A percentile compares a stretch with the other conserved stretches of the same genome.
phyloP scores from a whole-genome alignment of 2,329 filamentous ascomycete genomes.

The Fusarium sp. region DNA sequence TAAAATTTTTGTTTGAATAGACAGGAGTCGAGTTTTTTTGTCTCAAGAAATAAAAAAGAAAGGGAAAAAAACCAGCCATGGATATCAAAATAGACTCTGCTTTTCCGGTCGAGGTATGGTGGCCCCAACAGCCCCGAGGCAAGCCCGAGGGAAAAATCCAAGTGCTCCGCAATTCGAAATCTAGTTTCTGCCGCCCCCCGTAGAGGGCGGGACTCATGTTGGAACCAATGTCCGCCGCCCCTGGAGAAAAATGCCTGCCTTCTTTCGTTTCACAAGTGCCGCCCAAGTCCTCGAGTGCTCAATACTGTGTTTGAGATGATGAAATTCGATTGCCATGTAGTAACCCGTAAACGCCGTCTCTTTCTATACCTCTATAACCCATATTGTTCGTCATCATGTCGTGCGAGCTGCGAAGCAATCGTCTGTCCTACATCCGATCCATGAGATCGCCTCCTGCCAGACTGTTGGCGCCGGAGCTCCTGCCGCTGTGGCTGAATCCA shows the following conservation, averaged over 20 bases:
- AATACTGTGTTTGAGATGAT: slow-evolving; percentile 33
- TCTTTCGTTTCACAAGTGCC: slow-evolving; percentile 41
- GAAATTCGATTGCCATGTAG: slow-evolving; percentile 43
- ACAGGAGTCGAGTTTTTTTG: slow-evolving; percentile 44
- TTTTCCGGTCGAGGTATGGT: slow-evolving; percentile 39
- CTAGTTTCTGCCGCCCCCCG: slow-evolving; percentile 42
- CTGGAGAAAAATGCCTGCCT: slow-evolving; percentile 33
- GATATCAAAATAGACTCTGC: slow-evolving; percentile 39
- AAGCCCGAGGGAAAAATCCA: slow-evolving; percentile 48
- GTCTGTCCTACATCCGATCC: slow-evolving; percentile 60
- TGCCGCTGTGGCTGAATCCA: slow-evolving; percentile 77
- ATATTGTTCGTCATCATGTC: slow-evolving; percentile 53
- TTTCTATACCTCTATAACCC: slow-evolving; percentile 55
- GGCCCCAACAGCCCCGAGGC: slow-evolving; percentile 44
- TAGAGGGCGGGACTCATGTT: slow-evolving; percentile 17
- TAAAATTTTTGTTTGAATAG: slow-evolving; percentile 26
- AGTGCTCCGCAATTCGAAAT: slow-evolving; percentile 46
- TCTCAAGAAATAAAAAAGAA: slow-evolving; percentile 18
- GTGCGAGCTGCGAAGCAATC: slow-evolving; percentile 45
- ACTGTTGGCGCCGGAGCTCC: slow-evolving; percentile 82
- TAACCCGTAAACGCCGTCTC: slow-evolving; percentile 53
- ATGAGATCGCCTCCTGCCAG: slow-evolving; percentile 78
- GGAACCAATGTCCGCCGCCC: slow-evolving; percentile 17
- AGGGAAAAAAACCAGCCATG: slow-evolving; percentile 24
- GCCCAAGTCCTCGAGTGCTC: slow-evolving; percentile 42